A percentile compares a stretch with the other conserved stretches of the same genome.
Conservation (phyloP, 495 filamentous ascomycete genomes). For the Lasiosphaeris hirsuta region DNA sequence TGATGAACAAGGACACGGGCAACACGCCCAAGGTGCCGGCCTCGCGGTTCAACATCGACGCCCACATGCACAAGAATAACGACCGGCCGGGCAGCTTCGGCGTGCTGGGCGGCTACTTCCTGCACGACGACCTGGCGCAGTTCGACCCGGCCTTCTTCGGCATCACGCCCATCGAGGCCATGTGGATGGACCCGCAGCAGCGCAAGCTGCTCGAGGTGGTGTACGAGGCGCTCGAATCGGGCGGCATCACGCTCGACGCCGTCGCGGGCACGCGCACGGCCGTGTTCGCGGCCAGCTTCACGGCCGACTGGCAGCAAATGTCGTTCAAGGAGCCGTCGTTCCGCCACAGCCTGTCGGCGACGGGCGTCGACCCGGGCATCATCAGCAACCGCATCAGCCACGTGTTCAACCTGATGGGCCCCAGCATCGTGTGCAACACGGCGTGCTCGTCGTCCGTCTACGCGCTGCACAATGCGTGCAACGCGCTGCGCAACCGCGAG, state of each 20-base stretch:
- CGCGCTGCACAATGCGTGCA: slow-evolving; percentile 49
- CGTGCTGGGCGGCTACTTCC: slow-evolving; percentile 61
- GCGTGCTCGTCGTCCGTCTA: slow-evolving; percentile 54
- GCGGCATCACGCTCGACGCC: slow-evolving; percentile 48
- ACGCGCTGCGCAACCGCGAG: slow-evolving; percentile 42
- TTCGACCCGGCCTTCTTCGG: slow-evolving; percentile 57
- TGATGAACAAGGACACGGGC: slow-evolving; percentile 5
- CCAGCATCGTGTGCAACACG: slow-evolving; percentile 45
- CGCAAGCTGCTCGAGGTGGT: slow-evolving; percentile 46
- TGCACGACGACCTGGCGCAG: slow-evolving; percentile 21
- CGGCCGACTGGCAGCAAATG: slow-evolving; percentile 64
- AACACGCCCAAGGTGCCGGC: slow-evolving; percentile 40
- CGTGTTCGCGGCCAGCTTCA: slow-evolving; percentile 65
- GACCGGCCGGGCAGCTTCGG: slow-evolving; percentile 36
- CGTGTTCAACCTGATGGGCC: slow-evolving; percentile 43
- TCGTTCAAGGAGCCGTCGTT: not conserved
- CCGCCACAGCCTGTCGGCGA: slow-evolving; percentile 25
- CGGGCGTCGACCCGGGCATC: slow-evolving; percentile 28
- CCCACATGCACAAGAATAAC: slow-evolving; percentile 54
- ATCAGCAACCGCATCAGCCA: slow-evolving; percentile 50
- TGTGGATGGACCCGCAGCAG: slow-evolving; percentile 52
- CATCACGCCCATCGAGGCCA: slow-evolving; percentile 43
- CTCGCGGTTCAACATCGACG: slow-evolving; percentile 59
- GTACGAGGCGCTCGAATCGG: slow-evolving; percentile 52
- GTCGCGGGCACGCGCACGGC: slow-evolving; percentile 3